These are phyloP conservation scores for Hansenula anomala DNA, from an alignment of 1,139 yeast genomes.

Conservation along the genomic window DNA sequence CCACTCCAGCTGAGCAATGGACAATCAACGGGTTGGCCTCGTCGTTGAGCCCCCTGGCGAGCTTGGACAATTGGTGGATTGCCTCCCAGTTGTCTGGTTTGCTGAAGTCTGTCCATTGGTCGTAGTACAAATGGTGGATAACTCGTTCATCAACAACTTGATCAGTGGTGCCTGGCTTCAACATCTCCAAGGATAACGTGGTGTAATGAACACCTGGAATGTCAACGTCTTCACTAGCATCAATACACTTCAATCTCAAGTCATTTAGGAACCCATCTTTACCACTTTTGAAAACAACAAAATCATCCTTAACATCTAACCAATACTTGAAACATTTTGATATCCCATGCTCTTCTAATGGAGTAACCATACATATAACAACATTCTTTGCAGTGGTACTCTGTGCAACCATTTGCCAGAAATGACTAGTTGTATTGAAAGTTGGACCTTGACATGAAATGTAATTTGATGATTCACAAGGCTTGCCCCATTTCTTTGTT, in stretches of 20 bases:
- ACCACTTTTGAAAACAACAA: conserved; percentile 2
- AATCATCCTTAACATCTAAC: conserved; percentile 36
- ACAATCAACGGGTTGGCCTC: conserved; percentile 37
- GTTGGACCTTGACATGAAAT: conserved; percentile 77
- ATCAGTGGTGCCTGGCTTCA: too few relatives aligned
- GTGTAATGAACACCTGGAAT: conserved; percentile 16
- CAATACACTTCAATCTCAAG: conserved; percentile 19
- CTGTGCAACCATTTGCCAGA: conserved; percentile 81
- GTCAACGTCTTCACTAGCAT: conserved; percentile 5
- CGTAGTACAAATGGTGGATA: conserved; percentile 37
- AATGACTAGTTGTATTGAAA: conserved; percentile 53
- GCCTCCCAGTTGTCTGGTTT: conserved; percentile 33
- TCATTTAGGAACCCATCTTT: conserved; percentile 10
- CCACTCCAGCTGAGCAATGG: conserved; percentile 82
- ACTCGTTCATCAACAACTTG: conserved; percentile 21
- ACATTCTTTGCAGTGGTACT: conserved; percentile 39
- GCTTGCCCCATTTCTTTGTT: conserved; percentile 17
- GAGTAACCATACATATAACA: conserved; percentile 84
- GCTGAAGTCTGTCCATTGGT: conserved; percentile 42
- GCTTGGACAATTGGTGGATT: conserved; percentile 22
- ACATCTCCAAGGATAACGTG: too few relatives aligned
- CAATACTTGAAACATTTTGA: conserved; percentile 76
- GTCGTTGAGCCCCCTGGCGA: conserved; percentile 24
- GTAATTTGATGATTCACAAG: conserved; percentile 24
- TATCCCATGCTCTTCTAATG: conserved; percentile 53